Evolutionary conservation across 2,329 filamentous ascomycete species (phyloP).

Genomic region (Colletotrichum euphorbiae): DNA sequence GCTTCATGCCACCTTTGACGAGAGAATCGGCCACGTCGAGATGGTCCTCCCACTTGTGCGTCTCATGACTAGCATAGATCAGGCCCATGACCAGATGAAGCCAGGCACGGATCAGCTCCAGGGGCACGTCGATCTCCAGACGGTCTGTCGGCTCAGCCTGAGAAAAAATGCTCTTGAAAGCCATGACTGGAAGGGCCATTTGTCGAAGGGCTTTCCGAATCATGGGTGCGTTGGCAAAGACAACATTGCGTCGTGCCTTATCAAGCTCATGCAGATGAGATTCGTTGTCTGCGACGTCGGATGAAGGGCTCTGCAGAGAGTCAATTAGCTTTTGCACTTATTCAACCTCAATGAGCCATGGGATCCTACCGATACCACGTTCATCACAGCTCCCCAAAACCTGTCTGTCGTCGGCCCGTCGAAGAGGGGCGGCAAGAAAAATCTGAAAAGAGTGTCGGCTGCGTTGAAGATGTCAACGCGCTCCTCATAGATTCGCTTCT

Average conservation of each 20-base stretch:
- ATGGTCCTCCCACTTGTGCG: slow-evolving; percentile 45
- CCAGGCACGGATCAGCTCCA: slow-evolving; percentile 55
- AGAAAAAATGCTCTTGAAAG: slow-evolving; percentile 42
- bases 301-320: neutral
- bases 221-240: slow-evolving; percentile 30
- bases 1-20: slow-evolving; percentile 51
- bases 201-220: slow-evolving; percentile 34
- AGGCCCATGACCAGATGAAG: slow-evolving; percentile 55
- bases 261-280: slow-evolving; percentile 10
- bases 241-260: slow-evolving; percentile 11
- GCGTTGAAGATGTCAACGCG: slow-evolving; percentile 55
- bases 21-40: slow-evolving; percentile 47
- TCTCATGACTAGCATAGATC: slow-evolving; percentile 44
- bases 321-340: neutral
- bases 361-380: slow-evolving; percentile 46
- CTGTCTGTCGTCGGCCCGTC: slow-evolving; percentile 53
- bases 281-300: neutral
- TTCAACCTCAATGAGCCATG: neutral
- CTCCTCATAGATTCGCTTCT: slow-evolving; percentile 48
- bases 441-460: slow-evolving; percentile 53
- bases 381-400: slow-evolving; percentile 57
- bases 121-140: slow-evolving; percentile 48
- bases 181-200: slow-evolving; percentile 37
- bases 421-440: slow-evolving; percentile 55
- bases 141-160: slow-evolving; percentile 34